A percentile compares a stretch with the other conserved stretches of the same genome.
Conservation (phyloP, 208 protist genomes). For the Lotmaria passim region DNA sequence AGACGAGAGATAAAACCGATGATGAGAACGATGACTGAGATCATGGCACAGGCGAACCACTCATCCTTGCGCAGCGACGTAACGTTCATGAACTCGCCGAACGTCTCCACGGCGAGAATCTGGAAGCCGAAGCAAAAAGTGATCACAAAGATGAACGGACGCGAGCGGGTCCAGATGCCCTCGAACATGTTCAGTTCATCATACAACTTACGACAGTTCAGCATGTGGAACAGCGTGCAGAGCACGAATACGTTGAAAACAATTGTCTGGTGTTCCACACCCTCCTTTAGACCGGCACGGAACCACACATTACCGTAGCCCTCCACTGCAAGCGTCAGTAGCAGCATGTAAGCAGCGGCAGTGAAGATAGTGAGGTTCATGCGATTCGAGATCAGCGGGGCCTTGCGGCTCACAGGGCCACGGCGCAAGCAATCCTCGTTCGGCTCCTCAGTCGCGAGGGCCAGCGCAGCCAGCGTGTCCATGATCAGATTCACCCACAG, state of each 20-base stretch:
- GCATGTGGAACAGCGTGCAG: conserved; percentile 92
- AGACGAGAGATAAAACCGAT: conserved; percentile 47
- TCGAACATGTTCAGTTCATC: conserved; percentile 88
- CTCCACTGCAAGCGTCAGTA: conserved; percentile 56
- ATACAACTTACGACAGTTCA: conserved; percentile 93
- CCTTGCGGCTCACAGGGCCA: conserved; percentile 72
- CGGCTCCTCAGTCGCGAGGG: conserved; percentile 97
- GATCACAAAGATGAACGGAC: conserved; percentile 77
- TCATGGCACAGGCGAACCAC: conserved; percentile 49
- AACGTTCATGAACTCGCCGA: conserved; percentile 89
- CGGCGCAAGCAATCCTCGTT: conserved; percentile 75
- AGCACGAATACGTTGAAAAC: conserved; percentile 97
- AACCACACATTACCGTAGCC: conserved; percentile 52
- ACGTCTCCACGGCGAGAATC: conserved; percentile 85
- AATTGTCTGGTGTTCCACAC: conserved; percentile 78
- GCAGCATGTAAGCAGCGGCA: conserved; percentile 74
- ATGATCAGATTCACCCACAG: conserved; percentile 99
- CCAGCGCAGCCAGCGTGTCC: conserved; percentile 98
- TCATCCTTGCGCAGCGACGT: conserved; percentile 44
- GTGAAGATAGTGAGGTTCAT: conserved; percentile 86
- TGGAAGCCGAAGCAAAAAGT: conserved; percentile 83
- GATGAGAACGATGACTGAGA: conserved; percentile 43
- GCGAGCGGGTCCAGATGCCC: conserved; percentile 71
- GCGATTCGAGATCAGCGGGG: conserved; percentile 80
- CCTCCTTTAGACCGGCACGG: conserved; percentile 20